phyloP scores from a whole-genome alignment of 345 rosid genomes.

The Citropsis articulata region DNA sequence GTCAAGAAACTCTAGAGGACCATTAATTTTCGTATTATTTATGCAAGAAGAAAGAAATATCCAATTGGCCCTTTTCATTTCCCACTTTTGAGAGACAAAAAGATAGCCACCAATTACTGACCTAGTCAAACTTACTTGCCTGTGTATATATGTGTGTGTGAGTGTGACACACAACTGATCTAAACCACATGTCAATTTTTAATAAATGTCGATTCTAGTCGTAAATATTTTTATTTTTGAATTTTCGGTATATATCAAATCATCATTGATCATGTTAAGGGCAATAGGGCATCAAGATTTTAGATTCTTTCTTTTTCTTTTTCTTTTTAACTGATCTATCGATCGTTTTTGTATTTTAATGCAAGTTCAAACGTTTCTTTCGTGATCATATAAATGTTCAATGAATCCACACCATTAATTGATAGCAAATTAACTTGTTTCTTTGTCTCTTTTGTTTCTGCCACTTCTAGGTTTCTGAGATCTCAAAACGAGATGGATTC shows the following conservation, averaged over 20 bases:
- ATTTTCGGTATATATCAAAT: not conserved
- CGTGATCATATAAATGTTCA: not conserved
- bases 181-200: not conserved
- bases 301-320: too few relatives aligned
- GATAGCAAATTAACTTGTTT: not conserved
- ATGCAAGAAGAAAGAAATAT: not conserved
- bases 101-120: constrained; percentile 8
- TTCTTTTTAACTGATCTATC: too few relatives aligned
- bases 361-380: not conserved
- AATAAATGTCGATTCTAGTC: not conserved
- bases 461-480: not conserved
- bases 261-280: not conserved
- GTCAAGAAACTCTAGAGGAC: constrained; percentile 16
- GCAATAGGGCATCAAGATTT: not conserved
- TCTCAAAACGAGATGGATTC: not conserved
- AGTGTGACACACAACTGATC: too few relatives aligned
- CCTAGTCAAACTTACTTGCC: constrained; percentile 13
- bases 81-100: not conserved
- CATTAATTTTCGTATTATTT: not conserved
- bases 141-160: too few relatives aligned
- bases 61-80: constrained; percentile 7
- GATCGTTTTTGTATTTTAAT: too few relatives aligned
- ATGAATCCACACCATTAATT: constrained; percentile 2
- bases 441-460: not conserved
- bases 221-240: not conserved